A percentile compares a stretch with the other conserved stretches of the same genome.
Evolutionary conservation across 2,329 filamentous ascomycete genomes (phyloP).

Genomic region (Rutstroemia sp.): DNA sequence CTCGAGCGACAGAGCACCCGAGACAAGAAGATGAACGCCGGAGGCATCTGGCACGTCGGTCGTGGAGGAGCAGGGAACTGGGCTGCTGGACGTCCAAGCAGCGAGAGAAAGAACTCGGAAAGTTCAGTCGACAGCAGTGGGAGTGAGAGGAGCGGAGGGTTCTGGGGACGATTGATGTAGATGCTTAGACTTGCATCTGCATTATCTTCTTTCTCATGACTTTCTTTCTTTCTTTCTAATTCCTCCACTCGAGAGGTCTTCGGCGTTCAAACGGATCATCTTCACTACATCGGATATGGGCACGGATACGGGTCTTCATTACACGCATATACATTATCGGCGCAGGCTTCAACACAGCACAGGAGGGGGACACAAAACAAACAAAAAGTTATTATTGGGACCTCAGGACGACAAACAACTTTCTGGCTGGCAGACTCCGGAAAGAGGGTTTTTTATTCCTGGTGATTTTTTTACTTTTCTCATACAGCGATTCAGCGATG

Average conservation of each 20-base stretch:
- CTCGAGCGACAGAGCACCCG: conserved; percentile 24
- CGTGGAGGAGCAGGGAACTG: conserved; percentile 29
- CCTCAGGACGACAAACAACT: background rate
- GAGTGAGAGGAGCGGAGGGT: background rate
- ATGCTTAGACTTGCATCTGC: background rate
- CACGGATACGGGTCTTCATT: background rate
- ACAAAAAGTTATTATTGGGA: background rate
- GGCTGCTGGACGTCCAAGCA: background rate
- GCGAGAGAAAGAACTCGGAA: conserved; percentile 1
- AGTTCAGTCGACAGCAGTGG: background rate
- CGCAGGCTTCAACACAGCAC: background rate
- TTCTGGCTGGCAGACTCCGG: background rate
- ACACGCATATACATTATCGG: background rate
- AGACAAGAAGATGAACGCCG: conserved; percentile 22
- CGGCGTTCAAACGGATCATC: too few relatives aligned
- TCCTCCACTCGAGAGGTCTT: background rate
- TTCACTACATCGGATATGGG: background rate
- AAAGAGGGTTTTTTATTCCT: background rate
- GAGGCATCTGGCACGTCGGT: conserved; percentile 24
- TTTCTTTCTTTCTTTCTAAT: background rate
- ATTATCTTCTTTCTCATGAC: background rate
- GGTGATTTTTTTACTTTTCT: background rate
- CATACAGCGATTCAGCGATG: background rate
- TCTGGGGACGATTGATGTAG: background rate
- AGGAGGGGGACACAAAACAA: background rate